phyloP scores from a whole-genome alignment of 1,284 basidiomycete genomes.

The Microbotryum scabiosae region DNA sequence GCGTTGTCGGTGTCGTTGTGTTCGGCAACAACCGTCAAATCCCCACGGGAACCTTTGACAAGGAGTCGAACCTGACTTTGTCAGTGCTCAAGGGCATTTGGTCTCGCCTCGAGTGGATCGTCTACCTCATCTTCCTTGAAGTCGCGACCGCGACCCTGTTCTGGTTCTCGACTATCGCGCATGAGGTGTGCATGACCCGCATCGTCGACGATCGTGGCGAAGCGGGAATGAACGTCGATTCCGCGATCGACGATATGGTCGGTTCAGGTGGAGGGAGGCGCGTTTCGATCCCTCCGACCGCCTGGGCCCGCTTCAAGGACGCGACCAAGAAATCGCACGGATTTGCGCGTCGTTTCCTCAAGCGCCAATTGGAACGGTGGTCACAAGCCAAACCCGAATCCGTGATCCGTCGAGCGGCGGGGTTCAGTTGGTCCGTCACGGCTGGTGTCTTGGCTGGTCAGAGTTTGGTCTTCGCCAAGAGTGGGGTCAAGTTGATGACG shows the following conservation, averaged over 20 bases:
- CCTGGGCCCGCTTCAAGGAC: not conserved
- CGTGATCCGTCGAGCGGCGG: slow-evolving; percentile 74
- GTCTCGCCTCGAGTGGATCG: slow-evolving; percentile 73
- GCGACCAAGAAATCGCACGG: slow-evolving; percentile 4
- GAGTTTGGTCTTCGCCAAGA: slow-evolving; percentile 84
- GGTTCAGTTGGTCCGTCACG: slow-evolving; percentile 82
- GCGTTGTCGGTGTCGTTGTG: slow-evolving; percentile 53
- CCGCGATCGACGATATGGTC: slow-evolving; percentile 21
- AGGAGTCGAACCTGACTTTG: slow-evolving; percentile 33
- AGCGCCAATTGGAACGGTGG: slow-evolving; percentile 61
- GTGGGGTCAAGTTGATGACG: slow-evolving; percentile 37
- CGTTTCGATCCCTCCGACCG: slow-evolving; percentile 3
- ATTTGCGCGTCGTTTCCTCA: slow-evolving; percentile 49
- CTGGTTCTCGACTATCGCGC: slow-evolving; percentile 29
- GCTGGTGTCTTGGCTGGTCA: slow-evolving; percentile 82
- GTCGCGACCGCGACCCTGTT: slow-evolving; percentile 51
- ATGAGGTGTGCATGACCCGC: slow-evolving; percentile 28
- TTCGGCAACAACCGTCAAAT: slow-evolving; percentile 21
- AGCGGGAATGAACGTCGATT: slow-evolving; percentile 10
- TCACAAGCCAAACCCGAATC: slow-evolving; percentile 69
- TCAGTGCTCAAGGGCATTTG: slow-evolving; percentile 63
- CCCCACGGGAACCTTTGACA: slow-evolving; percentile 23
- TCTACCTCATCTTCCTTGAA: slow-evolving; percentile 72
- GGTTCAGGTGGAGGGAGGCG: slow-evolving; percentile 24
- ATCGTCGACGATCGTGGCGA: slow-evolving; percentile 27